Evolutionary conservation across 2,329 filamentous ascomycete species (phyloP).

Genomic region (Sphaerulina musiva): DNA sequence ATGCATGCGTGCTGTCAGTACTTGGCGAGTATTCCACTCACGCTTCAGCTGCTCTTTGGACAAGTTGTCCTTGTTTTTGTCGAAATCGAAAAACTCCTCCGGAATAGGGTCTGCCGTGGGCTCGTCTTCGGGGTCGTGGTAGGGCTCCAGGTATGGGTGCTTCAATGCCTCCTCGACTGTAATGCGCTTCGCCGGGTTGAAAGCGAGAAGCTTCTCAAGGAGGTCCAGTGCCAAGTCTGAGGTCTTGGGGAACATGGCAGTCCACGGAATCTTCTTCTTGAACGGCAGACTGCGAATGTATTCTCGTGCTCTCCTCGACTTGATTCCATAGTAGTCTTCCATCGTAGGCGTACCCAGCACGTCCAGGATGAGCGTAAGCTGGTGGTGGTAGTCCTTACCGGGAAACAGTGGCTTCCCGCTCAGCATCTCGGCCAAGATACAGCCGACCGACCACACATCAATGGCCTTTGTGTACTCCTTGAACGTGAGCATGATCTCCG

Average conservation of each 20-base stretch:
- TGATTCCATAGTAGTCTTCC: conserved; percentile 99
- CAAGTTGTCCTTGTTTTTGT: conserved; percentile 98
- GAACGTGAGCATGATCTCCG: conserved; percentile 99
- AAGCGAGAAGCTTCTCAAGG: conserved; percentile 89
- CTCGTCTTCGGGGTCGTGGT: conserved; percentile 98
- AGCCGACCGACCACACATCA: conserved; percentile 98
- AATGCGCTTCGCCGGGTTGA: conserved; percentile 98
- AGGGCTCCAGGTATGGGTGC: conserved; percentile 96
- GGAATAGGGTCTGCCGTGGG: conserved; percentile 93
- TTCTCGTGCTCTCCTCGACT: conserved; percentile 91
- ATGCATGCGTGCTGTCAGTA: not conserved
- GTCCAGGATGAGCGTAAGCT: conserved; percentile 92
- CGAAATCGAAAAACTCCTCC: conserved; percentile 99
- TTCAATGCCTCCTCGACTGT: conserved; percentile 95
- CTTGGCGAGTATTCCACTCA: conserved; percentile 34
- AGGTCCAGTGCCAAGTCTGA: conserved; percentile 92
- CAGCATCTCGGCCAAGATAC: conserved; percentile 96
- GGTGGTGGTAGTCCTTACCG: conserved; percentile 98
- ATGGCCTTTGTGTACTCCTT: conserved; percentile 99
- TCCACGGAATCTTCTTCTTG: conserved; percentile 99
- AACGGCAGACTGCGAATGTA: conserved; percentile 97
- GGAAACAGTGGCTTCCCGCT: conserved; percentile 97
- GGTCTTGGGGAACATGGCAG: conserved; percentile 96
- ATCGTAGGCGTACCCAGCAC: conserved; percentile 97
- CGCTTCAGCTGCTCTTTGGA: conserved; percentile 98